These are phyloP conservation scores for Pelargonium nanum DNA, from an alignment of 345 rosid species.

Conservation along the genomic window DNA sequence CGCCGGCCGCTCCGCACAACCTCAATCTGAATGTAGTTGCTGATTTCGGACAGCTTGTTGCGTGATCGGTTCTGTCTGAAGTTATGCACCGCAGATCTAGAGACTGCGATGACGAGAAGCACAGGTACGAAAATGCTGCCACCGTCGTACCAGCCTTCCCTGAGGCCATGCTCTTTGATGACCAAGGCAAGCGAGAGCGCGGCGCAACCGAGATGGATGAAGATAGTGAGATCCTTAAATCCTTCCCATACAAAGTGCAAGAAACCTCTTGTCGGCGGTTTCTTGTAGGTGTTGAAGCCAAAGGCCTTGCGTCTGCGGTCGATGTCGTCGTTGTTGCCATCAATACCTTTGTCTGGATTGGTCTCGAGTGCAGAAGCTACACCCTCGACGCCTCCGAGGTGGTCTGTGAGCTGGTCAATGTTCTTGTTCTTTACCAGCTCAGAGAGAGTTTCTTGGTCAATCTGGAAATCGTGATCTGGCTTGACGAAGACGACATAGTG, in stretches of 20 bases:
- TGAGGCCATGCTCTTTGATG: slow-evolving; percentile 43
- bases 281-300: slow-evolving; percentile 55
- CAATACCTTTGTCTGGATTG: slow-evolving; percentile 27
- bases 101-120: slow-evolving; percentile 40
- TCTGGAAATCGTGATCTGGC: slow-evolving; percentile 10
- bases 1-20: slow-evolving; percentile 41
- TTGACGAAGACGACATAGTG: no score
- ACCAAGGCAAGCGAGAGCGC: slow-evolving; percentile 53
- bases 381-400: slow-evolving; percentile 31
- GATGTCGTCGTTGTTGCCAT: slow-evolving; percentile 21
- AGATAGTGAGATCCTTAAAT: slow-evolving; percentile 41
- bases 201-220: slow-evolving; percentile 48
- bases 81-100: slow-evolving; percentile 44
- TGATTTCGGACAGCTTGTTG: slow-evolving; percentile 35
- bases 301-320: slow-evolving; percentile 30
- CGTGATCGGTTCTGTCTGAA: slow-evolving; percentile 41
- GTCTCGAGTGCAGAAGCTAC: slow-evolving; percentile 36
- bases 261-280: slow-evolving; percentile 46
- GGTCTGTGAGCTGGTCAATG: slow-evolving; percentile 10
- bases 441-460: slow-evolving; percentile 23
- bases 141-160: slow-evolving; percentile 70
- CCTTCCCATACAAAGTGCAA: slow-evolving; percentile 37
- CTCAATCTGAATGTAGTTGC: slow-evolving; percentile 42
- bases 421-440: slow-evolving; percentile 36
- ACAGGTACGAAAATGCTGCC: slow-evolving; percentile 56